Evolutionary conservation across 2,329 filamentous ascomycete species (phyloP).

Genomic region (Hortaea werneckii): DNA sequence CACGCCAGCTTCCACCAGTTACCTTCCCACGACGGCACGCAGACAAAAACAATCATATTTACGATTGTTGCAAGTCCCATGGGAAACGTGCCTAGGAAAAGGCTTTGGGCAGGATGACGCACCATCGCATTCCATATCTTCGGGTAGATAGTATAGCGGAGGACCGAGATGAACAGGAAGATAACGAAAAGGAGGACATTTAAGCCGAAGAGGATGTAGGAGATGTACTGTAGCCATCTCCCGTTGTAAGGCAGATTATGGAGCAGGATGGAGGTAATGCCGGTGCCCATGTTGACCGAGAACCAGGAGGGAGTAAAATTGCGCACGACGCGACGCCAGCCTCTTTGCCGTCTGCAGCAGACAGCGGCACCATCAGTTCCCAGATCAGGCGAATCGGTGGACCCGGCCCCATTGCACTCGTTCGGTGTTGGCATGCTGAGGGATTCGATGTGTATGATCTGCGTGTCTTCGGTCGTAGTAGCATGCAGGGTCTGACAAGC

Average conservation of each 20-base stretch:
- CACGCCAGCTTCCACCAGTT: constrained; percentile 9
- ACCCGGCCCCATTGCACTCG: no score
- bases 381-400: no score
- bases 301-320: constrained; percentile 24
- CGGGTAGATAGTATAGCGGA: constrained; percentile 56
- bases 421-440: no score
- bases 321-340: constrained; percentile 19
- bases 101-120: constrained; percentile 52
- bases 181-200: constrained; percentile 49
- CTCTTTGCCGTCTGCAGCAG: constrained; percentile 1
- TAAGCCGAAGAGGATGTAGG: constrained; percentile 50
- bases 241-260: constrained; percentile 52
- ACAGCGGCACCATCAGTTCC: no score
- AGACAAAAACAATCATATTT: constrained; percentile 18
- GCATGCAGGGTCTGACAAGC: no score
- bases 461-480: no score
- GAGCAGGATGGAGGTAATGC: constrained; percentile 43
- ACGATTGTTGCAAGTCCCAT: constrained; percentile 24
- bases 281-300: constrained; percentile 39
- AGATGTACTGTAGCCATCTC: constrained; percentile 48
- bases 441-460: no score
- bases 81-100: constrained; percentile 48
- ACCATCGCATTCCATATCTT: constrained; percentile 60
- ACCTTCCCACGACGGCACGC: constrained; percentile 19
- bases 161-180: constrained; percentile 44